Base-by-base conservation (phyloP, 345 rosid species). In the Linum usitatissimum region DNA sequence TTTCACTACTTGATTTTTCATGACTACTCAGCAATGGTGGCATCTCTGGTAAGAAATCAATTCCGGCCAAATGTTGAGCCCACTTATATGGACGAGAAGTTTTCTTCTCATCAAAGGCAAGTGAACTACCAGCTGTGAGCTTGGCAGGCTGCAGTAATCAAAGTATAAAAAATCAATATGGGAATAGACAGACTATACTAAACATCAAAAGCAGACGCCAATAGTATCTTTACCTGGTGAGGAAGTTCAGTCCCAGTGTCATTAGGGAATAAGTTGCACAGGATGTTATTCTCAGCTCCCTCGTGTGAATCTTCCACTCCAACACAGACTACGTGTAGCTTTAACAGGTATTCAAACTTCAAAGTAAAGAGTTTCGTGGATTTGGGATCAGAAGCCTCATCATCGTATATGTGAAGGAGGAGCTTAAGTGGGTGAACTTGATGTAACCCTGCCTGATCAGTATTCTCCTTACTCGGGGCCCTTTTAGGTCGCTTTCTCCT, bases 1-100 rank as follows among this genome's bases (percentile, higher is more conserved):
- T 62, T 66, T 86, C 97, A 70, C 64, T 65, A 60, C 64, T 61
- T 64, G 74, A 68, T 64, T 75, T 71, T 70, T 84, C 84, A 55
- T 60, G 80, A 65, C 64, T 70, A 62, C 70, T 64, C 55, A 87
- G 77, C 80, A 87, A 71, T 14, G 89, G 95, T 49, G 95, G 73
- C 65, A 86, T 81, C 71, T 93, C 99, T 7, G 94, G 97, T 66
- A 90, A 81, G 77, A 90, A 79, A 78, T 83, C 96, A 58, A 93
- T 87, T 72, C 97, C 99, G 0, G 97, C 97, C 78, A 93, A 79
- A 79, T 82, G 90, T 65, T 87, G 97, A 30, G 88, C 96, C 99
- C 97, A 87, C 74, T 86, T 90, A 69, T 83, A 93, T 49, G 97
- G 95, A 64, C 87, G 95, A 48, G 83, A 86, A 63, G 72, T 75